A percentile compares a stretch with the other conserved stretches of the same genome.
phyloP scores from a whole-genome alignment of 1,139 yeast species.

The Saccharomyces uvarum region DNA sequence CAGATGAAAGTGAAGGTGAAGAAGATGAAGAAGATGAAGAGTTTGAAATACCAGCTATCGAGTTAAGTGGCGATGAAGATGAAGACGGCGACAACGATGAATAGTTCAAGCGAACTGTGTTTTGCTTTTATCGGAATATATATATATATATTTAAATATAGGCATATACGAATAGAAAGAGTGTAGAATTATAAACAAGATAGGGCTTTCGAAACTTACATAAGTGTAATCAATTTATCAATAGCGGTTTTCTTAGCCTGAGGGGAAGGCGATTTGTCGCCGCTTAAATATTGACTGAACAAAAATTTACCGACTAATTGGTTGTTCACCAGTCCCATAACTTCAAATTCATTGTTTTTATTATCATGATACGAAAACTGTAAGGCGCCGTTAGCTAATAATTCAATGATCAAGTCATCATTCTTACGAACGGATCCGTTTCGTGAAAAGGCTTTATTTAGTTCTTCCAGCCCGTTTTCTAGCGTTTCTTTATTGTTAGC shows the following conservation, averaged over 20 bases:
- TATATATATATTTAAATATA: background rate
- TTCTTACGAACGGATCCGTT: slow-evolving; percentile 60
- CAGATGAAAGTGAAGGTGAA: slow-evolving; percentile 8
- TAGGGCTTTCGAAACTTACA: slow-evolving; percentile 11
- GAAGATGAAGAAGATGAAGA: slow-evolving; percentile 35
- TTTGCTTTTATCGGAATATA: background rate
- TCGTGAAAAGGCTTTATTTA: slow-evolving; percentile 44
- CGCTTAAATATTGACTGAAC: slow-evolving; percentile 53
- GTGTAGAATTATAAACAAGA: background rate
- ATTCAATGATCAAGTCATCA: slow-evolving; percentile 47
- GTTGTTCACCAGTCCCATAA: slow-evolving; percentile 43
- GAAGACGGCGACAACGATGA: slow-evolving; percentile 11
- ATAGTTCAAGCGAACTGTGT: background rate
- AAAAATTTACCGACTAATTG: slow-evolving; percentile 48
- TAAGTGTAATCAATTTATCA: slow-evolving; percentile 28
- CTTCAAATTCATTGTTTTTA: slow-evolving; percentile 27
- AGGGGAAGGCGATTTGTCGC: slow-evolving; percentile 47
- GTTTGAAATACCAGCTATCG: slow-evolving; percentile 53
- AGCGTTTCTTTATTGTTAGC: slow-evolving; percentile 34
- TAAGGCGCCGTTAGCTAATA: slow-evolving; percentile 40
- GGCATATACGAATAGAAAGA: background rate
- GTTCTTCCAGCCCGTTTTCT: slow-evolving; percentile 47
- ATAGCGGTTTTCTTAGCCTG: slow-evolving; percentile 32
- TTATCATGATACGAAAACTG: slow-evolving; percentile 39
- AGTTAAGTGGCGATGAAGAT: slow-evolving; percentile 36